Percentiles rank a stretch among this genome's conserved stretches.
phyloP scores from a whole-genome alignment of 2,329 filamentous ascomycete genomes.

The Neoscytalidium dimidiatum region DNA sequence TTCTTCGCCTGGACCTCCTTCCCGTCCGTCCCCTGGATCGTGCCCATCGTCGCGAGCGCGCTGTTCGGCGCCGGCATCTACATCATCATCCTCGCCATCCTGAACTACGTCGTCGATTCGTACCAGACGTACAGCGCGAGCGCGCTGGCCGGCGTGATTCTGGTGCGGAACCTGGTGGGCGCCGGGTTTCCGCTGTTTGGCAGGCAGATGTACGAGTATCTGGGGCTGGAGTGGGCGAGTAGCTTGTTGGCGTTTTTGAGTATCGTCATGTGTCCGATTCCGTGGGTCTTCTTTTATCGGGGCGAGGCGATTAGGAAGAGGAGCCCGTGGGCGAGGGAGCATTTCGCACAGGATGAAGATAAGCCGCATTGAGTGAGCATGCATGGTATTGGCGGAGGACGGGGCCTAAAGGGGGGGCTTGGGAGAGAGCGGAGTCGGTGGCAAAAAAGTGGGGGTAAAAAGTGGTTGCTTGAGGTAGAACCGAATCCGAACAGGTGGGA shows the following conservation, averaged over 20 bases:
- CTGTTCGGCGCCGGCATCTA: constrained; percentile 26
- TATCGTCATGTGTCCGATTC: constrained; percentile 39
- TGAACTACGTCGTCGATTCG: constrained; percentile 26
- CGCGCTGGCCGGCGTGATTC: constrained; percentile 23
- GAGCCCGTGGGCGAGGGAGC: constrained; percentile 22
- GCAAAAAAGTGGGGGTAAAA: too few relatives aligned
- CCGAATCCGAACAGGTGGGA: too few relatives aligned
- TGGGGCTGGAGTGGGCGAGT: constrained; percentile 41
- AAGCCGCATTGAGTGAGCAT: constrained; percentile 10
- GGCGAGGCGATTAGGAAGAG: constrained; percentile 28
- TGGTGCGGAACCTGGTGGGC: constrained; percentile 24
- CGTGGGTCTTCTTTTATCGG: constrained; percentile 42
- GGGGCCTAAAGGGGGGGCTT: too few relatives aligned
- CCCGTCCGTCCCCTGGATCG: constrained; percentile 22
- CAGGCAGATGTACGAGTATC: constrained; percentile 30
- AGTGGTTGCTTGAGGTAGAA: too few relatives aligned
- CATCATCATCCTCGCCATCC: constrained; percentile 27
- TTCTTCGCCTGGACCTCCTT: constrained; percentile 28
- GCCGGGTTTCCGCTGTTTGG: constrained; percentile 34
- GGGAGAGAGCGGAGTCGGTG: too few relatives aligned
- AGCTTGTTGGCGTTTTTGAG: constrained; percentile 42
- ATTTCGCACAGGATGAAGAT: constrained; percentile 18
- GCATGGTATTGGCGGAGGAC: neutral
- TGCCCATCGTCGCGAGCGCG: constrained; percentile 24
- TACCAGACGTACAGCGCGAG: constrained; percentile 24